phyloP scores from a whole-genome alignment of 139 green algal genomes.

The Spirogloea muscicola region DNA sequence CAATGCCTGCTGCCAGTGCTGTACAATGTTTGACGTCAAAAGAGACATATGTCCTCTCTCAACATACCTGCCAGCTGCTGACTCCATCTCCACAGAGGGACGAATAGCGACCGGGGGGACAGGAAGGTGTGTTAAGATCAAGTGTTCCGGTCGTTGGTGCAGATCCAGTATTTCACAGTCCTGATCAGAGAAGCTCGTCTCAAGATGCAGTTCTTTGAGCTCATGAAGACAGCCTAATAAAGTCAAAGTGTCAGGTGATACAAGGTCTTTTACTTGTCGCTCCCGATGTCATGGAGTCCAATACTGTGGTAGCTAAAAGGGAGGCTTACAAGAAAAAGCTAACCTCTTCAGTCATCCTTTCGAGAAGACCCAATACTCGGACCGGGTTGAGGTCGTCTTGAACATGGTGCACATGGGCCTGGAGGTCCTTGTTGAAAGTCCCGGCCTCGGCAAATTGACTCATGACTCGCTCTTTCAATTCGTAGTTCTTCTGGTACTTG shows the following conservation, averaged over 20 bases:
- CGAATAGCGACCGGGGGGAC: conserved; percentile 95
- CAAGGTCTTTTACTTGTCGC: too few relatives aligned
- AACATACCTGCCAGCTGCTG: conserved; percentile 31
- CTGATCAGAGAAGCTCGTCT: too few relatives aligned
- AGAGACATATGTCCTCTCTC: too few relatives aligned
- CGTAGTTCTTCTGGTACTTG: conserved; percentile 73
- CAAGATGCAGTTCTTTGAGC: too few relatives aligned
- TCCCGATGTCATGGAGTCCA: too few relatives aligned
- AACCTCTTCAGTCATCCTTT: conserved; percentile 64
- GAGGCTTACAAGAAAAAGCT: too few relatives aligned
- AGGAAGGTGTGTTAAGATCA: conserved; percentile 78
- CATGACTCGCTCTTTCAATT: conserved; percentile 34
- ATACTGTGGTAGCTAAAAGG: too few relatives aligned
- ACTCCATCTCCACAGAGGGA: conserved; percentile 95
- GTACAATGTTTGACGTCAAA: too few relatives aligned
- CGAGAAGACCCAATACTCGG: conserved; percentile 71
- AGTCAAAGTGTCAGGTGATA: too few relatives aligned
- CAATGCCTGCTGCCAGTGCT: too few relatives aligned
- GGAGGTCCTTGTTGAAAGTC: conserved; percentile 64
- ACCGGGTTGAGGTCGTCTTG: conserved; percentile 92
- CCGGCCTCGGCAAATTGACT: conserved; percentile 63
- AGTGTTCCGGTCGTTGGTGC: conserved; percentile 70
- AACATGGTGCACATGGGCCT: conserved; percentile 52
- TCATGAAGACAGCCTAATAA: too few relatives aligned
- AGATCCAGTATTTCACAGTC: conserved; percentile 66